Conservation (phyloP, 441 rosid species). For the Eruca vesicaria region DNA sequence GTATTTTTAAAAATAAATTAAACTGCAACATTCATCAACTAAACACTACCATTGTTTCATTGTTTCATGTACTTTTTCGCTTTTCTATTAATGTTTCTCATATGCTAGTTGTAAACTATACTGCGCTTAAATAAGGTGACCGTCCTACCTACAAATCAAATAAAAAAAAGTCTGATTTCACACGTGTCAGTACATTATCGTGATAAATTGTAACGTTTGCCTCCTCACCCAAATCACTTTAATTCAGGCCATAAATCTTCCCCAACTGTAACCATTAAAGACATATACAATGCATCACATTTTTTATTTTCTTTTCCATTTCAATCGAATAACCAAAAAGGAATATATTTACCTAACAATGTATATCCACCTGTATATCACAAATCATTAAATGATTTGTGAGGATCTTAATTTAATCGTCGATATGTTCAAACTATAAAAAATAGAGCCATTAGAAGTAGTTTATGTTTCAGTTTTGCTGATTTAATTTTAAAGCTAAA, state of each 20-base stretch:
- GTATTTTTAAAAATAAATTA: background rate
- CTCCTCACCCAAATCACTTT: slow-evolving; percentile 33
- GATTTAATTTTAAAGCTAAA: background rate
- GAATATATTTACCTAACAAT: background rate
- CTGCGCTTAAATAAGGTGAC: slow-evolving; percentile 27
- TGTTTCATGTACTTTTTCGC: background rate
- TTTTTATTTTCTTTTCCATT: background rate
- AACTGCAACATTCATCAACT: background rate
- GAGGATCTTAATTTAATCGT: background rate
- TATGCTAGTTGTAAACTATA: slow-evolving; percentile 16
- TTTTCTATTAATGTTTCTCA: background rate
- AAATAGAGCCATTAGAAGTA: background rate
- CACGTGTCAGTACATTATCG: slow-evolving; percentile 15
- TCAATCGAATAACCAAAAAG: background rate
- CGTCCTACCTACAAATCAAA: slow-evolving; percentile 31
- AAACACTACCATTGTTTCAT: background rate
- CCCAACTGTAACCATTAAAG: slow-evolving; percentile 31
- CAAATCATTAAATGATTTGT: background rate
- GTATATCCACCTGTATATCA: background rate
- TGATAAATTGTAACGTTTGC: background rate
- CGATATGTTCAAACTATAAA: background rate
- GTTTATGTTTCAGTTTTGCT: background rate
- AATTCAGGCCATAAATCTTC: slow-evolving; percentile 27
- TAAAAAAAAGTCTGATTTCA: background rate
- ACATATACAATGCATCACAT: slow-evolving; percentile 22